Evolutionary conservation across 306 rosid genomes (phyloP).

Genomic region (Hippophae gyantsensis): DNA sequence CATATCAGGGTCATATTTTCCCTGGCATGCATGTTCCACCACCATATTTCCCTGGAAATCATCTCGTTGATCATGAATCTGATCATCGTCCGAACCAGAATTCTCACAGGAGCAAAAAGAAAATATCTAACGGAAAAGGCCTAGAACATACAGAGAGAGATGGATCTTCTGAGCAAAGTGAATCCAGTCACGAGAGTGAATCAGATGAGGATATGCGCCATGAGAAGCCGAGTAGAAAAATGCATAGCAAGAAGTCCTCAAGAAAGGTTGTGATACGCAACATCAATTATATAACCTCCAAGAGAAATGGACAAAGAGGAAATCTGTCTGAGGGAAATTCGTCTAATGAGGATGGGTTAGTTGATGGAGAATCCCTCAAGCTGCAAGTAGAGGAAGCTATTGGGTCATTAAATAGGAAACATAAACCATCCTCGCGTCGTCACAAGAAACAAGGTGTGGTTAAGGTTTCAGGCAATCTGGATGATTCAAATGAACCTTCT

Average conservation of each 20-base stretch:
- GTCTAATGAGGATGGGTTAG: slow-evolving; percentile 51
- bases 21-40: slow-evolving; percentile 84
- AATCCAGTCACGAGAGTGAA: slow-evolving; percentile 58
- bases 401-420: slow-evolving; percentile 64
- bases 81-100: slow-evolving; percentile 32
- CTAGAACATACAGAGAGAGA: slow-evolving; percentile 49
- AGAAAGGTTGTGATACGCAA: slow-evolving; percentile 92
- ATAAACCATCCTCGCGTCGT: slow-evolving; percentile 43
- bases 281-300: slow-evolving; percentile 88
- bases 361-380: slow-evolving; percentile 71
- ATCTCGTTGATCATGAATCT: slow-evolving; percentile 39
- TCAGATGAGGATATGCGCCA: slow-evolving; percentile 40
- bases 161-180: slow-evolving; percentile 36
- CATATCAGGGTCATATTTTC: slow-evolving; percentile 68
- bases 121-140: slow-evolving; percentile 35
- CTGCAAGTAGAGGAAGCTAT: slow-evolving; percentile 82
- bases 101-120: slow-evolving; percentile 60
- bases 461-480: slow-evolving; percentile 2
- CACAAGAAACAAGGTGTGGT: slow-evolving; percentile 42
- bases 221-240: slow-evolving; percentile 40
- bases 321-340: slow-evolving; percentile 52
- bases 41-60: slow-evolving; percentile 64
- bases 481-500: slow-evolving; percentile 3
- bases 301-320: slow-evolving; percentile 60
- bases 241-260: slow-evolving; percentile 61